Conservation (phyloP, 805 yeast genomes). For the Yamadazyma takamatsuzukensis region DNA sequence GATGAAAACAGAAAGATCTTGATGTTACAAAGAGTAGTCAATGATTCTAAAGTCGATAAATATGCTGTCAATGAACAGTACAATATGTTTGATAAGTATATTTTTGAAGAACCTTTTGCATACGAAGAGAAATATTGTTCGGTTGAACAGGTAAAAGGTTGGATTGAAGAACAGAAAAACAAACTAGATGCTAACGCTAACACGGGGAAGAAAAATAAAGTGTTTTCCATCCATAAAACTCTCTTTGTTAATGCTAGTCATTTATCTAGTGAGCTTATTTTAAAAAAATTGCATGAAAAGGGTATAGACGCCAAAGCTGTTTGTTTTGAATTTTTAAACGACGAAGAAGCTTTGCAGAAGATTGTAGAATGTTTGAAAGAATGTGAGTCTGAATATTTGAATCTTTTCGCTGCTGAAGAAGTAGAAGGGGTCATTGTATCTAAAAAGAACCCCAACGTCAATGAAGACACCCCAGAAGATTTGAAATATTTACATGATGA, state of each 20-base stretch:
- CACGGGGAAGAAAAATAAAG: conserved; percentile 37
- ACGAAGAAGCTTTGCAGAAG: conserved; percentile 24
- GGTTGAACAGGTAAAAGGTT: conserved; percentile 26
- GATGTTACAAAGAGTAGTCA: conserved; percentile 74
- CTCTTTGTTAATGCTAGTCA: conserved; percentile 67
- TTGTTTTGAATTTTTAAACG: conserved; percentile 24
- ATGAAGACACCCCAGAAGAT: conserved; percentile 24
- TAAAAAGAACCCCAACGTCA: conserved; percentile 46
- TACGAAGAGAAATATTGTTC: conserved; percentile 19
- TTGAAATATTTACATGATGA: conserved; percentile 56
- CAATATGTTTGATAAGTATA: conserved; percentile 49
- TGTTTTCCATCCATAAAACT: conserved; percentile 64
- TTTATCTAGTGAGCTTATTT: conserved; percentile 74
- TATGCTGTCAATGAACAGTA: conserved; percentile 77
- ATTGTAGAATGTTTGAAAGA: conserved; percentile 41
- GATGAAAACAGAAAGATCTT: conserved; percentile 67
- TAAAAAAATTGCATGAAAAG: conserved; percentile 46
- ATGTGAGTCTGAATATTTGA: conserved; percentile 43
- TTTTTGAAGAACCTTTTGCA: conserved; percentile 29
- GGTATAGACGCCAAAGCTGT: conserved; percentile 46
- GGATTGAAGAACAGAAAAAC: conserved; percentile 37
- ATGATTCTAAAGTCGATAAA: conserved; percentile 59
- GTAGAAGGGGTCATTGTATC: conserved; percentile 62
- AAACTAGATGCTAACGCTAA: conserved; percentile 14
- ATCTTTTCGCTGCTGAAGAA: conserved; percentile 28